These are phyloP conservation scores for Verticillium nubilum DNA, from an alignment of 2,329 filamentous ascomycete species.

Conservation along the genomic window DNA sequence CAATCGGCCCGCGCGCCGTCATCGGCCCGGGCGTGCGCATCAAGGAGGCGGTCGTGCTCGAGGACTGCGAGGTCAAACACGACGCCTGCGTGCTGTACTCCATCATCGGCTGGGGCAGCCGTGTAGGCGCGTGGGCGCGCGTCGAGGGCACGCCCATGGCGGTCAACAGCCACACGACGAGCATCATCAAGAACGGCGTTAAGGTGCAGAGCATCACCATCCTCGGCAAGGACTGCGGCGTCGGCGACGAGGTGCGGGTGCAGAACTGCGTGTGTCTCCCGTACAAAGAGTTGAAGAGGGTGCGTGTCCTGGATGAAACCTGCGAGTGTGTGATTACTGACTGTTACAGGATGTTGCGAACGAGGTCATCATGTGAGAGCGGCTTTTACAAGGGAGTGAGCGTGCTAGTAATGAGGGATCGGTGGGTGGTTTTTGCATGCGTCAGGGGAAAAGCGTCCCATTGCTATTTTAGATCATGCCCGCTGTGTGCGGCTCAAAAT, in stretches of 20 bases:
- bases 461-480: neutral
- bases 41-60: conserved; percentile 93
- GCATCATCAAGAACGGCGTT: conserved; percentile 94
- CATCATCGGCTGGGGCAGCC: conserved; percentile 95
- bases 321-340: neutral
- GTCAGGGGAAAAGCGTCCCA: conserved; percentile 1
- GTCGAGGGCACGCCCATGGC: conserved; percentile 93
- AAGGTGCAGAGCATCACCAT: conserved; percentile 99
- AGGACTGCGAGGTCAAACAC: conserved; percentile 93
- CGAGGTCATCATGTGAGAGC: conserved; percentile 84
- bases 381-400: neutral
- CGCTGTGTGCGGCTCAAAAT: neutral
- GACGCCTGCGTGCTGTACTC: conserved; percentile 93
- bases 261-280: conserved; percentile 98
- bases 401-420: neutral
- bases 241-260: conserved; percentile 89
- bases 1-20: conserved; percentile 80
- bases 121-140: conserved; percentile 94
- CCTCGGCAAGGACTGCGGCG: conserved; percentile 89
- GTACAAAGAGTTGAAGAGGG: conserved; percentile 96
- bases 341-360: conserved; percentile 70
- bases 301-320: conserved; percentile 40
- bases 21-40: conserved; percentile 84
- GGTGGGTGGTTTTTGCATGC: neutral
- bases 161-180: conserved; percentile 82